Evolutionary conservation across 2,329 filamentous ascomycete genomes (phyloP).

Genomic region (Cylindrodendrum hubeiense): DNA sequence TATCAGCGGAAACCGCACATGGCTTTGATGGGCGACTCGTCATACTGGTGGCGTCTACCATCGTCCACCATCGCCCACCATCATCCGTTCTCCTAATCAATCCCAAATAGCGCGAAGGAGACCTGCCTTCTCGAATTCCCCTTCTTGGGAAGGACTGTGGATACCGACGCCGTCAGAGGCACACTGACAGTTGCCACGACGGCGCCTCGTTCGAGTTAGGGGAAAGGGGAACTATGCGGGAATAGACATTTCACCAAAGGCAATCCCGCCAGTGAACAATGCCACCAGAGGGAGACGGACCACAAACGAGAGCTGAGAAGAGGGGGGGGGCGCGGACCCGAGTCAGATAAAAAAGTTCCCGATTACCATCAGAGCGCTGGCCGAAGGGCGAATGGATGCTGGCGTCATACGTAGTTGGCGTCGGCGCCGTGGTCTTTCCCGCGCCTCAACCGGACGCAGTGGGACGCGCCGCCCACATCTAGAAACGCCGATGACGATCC

Average conservation of each 20-base stretch:
- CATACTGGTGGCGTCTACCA: conserved; percentile 19
- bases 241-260: conserved; percentile 13
- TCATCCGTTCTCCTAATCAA: no score
- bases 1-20: neutral
- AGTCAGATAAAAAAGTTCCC: conserved; percentile 27
- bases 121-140: conserved; percentile 29
- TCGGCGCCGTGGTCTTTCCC: conserved; percentile 16
- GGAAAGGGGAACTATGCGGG: conserved; percentile 12
- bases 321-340: neutral
- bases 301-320: neutral
- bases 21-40: neutral
- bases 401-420: conserved; percentile 17
- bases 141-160: conserved; percentile 20
- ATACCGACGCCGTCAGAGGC: conserved; percentile 2
- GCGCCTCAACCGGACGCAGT: conserved; percentile 36
- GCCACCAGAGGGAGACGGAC: neutral
- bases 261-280: conserved; percentile 2
- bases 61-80: neutral
- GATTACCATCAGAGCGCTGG: conserved; percentile 21
- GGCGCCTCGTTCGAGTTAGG: conserved; percentile 15
- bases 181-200: conserved; percentile 29
- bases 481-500: conserved; percentile 44
- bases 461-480: conserved; percentile 39
- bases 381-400: conserved; percentile 25
- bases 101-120: neutral